phyloP scores from a whole-genome alignment of 768 basidiomycete genomes.

The Termitomyces sp. region DNA sequence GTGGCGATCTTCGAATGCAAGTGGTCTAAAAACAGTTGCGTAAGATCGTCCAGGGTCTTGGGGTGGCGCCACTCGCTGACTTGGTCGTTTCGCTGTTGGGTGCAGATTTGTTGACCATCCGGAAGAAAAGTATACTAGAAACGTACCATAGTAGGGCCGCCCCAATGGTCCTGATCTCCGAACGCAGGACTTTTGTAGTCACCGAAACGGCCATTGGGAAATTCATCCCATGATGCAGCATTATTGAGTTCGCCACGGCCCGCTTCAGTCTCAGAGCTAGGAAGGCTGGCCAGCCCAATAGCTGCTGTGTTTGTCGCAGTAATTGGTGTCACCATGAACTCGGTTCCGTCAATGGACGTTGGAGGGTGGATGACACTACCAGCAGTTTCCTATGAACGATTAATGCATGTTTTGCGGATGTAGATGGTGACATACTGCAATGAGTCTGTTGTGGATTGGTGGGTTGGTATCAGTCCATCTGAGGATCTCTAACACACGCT shows the following conservation, averaged over 20 bases:
- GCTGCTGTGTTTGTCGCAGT: conserved; percentile 64
- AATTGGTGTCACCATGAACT: conserved; percentile 58
- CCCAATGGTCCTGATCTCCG: conserved; percentile 78
- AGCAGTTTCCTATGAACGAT: conserved; percentile 21
- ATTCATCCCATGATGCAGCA: conserved; percentile 88
- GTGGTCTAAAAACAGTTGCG: conserved; percentile 74
- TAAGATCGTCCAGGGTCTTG: conserved; percentile 61
- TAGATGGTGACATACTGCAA: conserved; percentile 41
- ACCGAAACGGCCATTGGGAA: conserved; percentile 97
- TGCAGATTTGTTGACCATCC: background rate
- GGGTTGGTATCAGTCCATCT: conserved; percentile 58
- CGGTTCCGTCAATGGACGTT: conserved; percentile 23
- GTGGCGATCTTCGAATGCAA: conserved; percentile 68
- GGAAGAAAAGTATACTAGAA: conserved; percentile 6
- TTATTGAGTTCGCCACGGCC: conserved; percentile 75
- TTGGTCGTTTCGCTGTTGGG: conserved; percentile 52
- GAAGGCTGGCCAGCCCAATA: conserved; percentile 45
- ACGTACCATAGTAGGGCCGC: conserved; percentile 61
- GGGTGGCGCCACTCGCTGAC: conserved; percentile 78
- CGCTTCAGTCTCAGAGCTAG: conserved; percentile 50
- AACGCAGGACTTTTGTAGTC: conserved; percentile 97
- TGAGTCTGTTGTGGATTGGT: conserved; percentile 58
- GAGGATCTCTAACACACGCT: conserved; percentile 76
- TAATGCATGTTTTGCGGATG: background rate
- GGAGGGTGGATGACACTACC: conserved; percentile 33